Conservation (phyloP, 805 yeast species). For the Starmerella sp. region DNA sequence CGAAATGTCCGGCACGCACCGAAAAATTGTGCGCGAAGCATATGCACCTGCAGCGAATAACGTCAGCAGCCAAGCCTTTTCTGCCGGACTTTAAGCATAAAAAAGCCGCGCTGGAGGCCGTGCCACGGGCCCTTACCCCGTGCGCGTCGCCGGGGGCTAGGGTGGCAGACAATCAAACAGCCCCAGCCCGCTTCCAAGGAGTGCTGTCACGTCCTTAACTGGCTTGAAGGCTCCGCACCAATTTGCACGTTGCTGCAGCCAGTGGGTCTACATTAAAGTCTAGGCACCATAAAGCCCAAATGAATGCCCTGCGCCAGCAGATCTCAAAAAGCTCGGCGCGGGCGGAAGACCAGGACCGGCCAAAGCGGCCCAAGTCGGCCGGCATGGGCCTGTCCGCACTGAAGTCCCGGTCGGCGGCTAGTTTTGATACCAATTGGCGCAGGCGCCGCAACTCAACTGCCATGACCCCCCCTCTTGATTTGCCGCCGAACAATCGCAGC, state of each 20-base stretch:
- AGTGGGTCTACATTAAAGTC: background rate
- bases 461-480: background rate
- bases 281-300: background rate
- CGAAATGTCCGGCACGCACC: too few relatives aligned
- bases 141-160: slow-evolving; percentile 4
- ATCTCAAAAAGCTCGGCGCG: slow-evolving; percentile 3
- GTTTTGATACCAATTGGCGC: slow-evolving; percentile 1
- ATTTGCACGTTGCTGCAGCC: background rate
- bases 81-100: too few relatives aligned
- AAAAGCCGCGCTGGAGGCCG: background rate
- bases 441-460: background rate
- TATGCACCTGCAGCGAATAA: too few relatives aligned
- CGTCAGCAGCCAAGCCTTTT: too few relatives aligned
- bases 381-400: background rate
- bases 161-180: background rate
- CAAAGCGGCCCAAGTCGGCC: background rate
- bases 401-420: background rate
- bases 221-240: background rate
- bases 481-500: background rate
- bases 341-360: background rate
- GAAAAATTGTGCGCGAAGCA: too few relatives aligned
- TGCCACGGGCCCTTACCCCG: background rate
- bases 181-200: background rate
- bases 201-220: background rate
- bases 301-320: slow-evolving; percentile 6